phyloP scores from a whole-genome alignment of 768 basidiomycete species.

The Lepiota brunneoincarnata region DNA sequence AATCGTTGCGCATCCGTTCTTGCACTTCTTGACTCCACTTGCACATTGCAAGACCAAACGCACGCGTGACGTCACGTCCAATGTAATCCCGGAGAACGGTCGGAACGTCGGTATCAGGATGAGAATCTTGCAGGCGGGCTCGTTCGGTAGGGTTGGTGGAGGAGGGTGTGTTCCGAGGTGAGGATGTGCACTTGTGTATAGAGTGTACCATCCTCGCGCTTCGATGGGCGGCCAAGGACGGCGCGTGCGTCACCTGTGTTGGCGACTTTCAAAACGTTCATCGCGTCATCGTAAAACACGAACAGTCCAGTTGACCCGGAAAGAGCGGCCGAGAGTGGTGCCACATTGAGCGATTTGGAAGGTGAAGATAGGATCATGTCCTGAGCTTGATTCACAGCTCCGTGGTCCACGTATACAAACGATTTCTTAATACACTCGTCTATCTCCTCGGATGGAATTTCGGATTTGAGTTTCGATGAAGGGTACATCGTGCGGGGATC shows the following conservation, averaged over 20 bases:
- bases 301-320: constrained; percentile 29
- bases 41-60: constrained; percentile 40
- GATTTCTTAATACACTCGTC: constrained; percentile 1
- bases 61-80: constrained; percentile 29
- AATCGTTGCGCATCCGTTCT: constrained; percentile 29
- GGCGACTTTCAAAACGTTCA: constrained; percentile 32
- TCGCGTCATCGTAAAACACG: constrained; percentile 32
- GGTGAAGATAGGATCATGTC: constrained; percentile 20
- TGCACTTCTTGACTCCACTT: constrained; percentile 42
- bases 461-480: neutral
- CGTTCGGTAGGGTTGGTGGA: constrained; percentile 30
- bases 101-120: constrained; percentile 21
- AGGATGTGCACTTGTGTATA: constrained; percentile 32
- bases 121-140: constrained; percentile 25
- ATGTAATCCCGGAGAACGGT: constrained; percentile 16
- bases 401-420: constrained; percentile 26
- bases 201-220: constrained; percentile 18
- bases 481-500: neutral
- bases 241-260: constrained; percentile 41
- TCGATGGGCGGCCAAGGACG: constrained; percentile 32
- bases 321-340: constrained; percentile 28
- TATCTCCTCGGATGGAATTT: neutral
- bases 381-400: constrained; percentile 25
- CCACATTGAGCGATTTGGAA: constrained; percentile 19
- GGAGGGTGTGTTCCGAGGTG: constrained; percentile 36